These are phyloP conservation scores for Fusarium torreyae DNA, from an alignment of 2,329 filamentous ascomycete species.

Conservation along the genomic window DNA sequence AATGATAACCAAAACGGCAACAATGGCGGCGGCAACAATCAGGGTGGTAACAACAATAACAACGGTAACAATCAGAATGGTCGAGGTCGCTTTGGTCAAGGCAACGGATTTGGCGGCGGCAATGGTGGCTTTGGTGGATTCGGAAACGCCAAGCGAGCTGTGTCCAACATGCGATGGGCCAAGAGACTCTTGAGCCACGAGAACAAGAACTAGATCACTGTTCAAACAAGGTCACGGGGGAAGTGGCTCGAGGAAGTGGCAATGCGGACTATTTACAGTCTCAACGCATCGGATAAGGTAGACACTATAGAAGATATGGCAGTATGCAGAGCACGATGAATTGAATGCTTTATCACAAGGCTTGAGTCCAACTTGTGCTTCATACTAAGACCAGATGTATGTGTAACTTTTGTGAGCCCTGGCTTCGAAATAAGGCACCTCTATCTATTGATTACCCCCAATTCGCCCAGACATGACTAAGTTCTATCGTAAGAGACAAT, in stretches of 20 bases:
- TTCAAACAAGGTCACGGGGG: not conserved
- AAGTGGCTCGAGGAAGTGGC: not conserved
- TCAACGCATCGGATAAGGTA: not conserved
- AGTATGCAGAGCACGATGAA: not conserved
- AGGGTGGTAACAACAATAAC: not conserved
- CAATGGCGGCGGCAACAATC: not conserved
- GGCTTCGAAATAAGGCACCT: no score
- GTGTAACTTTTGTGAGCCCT: no score
- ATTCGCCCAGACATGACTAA: not conserved
- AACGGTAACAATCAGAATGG: constrained; percentile 1
- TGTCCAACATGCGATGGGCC: constrained; percentile 31
- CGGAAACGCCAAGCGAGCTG: constrained; percentile 31
- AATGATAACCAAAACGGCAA: not conserved
- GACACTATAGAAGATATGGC: constrained; percentile 14
- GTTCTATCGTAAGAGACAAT: constrained; percentile 28
- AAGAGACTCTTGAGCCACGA: constrained; percentile 19
- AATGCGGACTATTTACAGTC: not conserved
- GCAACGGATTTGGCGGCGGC: not conserved
- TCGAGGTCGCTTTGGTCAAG: not conserved
- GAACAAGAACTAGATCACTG: not conserved
- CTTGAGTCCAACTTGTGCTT: no score
- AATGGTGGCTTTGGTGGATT: constrained; percentile 26
- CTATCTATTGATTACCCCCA: not conserved
- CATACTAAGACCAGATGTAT: no score
- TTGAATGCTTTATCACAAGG: not conserved